phyloP scores from a whole-genome alignment of 192 early-diverging fungal species.

The Coemansia furcata region DNA sequence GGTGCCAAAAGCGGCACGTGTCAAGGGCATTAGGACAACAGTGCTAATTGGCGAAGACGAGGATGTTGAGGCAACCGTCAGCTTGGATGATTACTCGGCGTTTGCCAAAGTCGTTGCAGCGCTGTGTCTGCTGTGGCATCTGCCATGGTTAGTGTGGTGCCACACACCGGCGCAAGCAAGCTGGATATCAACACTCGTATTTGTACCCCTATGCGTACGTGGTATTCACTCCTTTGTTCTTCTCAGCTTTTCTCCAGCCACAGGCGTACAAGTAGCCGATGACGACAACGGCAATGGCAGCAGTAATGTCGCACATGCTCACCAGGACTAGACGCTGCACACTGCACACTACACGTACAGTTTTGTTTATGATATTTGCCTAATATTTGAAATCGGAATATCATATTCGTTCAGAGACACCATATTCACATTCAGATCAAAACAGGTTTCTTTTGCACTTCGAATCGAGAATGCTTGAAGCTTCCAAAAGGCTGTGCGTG shows the following conservation, averaged over 20 bases:
- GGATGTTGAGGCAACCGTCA: constrained; percentile 15
- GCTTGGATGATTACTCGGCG: constrained; percentile 9
- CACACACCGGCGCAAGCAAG: constrained; percentile 8
- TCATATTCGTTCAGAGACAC: not conserved
- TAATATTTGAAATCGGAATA: too few relatives aligned
- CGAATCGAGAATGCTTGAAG: constrained; percentile 1
- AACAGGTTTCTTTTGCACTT: not conserved
- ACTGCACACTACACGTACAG: not conserved
- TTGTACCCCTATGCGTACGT: constrained; percentile 15
- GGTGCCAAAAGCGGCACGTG: not conserved
- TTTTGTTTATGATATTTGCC: not conserved
- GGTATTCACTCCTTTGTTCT: constrained; percentile 22
- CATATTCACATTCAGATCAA: not conserved
- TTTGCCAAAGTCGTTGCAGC: constrained; percentile 9
- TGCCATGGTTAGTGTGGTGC: constrained; percentile 28
- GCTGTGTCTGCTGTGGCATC: constrained; percentile 11
- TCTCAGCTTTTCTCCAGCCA: constrained; percentile 15
- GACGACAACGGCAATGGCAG: not conserved
- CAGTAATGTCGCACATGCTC: not conserved
- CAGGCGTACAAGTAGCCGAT: constrained; percentile 16
- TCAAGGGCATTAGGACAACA: not conserved
- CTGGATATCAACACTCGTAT: constrained; percentile 9
- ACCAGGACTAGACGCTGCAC: constrained; percentile 7
- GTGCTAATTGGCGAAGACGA: constrained; percentile 17
- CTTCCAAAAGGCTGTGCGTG: not conserved